Evolutionary conservation across 495 filamentous ascomycete species (phyloP), one percentile per base, ranked within the genome.

Genomic region (Elasticomyces elasticus): DNA sequence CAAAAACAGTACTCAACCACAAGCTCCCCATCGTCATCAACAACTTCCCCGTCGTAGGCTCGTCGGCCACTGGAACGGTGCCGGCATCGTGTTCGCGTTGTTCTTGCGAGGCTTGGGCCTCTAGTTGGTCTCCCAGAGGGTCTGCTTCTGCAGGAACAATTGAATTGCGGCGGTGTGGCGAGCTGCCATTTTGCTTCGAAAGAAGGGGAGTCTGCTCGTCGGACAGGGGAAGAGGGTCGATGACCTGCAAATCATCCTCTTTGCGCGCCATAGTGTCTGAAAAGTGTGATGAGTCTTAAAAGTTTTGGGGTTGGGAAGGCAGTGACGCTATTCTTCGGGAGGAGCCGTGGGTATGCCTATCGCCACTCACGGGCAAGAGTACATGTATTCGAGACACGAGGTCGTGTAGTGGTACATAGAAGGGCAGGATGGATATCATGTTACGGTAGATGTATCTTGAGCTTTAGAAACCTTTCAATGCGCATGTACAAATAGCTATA

Each of bases 1-100:
- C 84, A 1, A 94, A 76, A 63, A 94, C 94, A 4, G 89, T 86
- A 24, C 89, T 87, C 2, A 90, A 61, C 79, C 85, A 89, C 30
- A 84, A 71, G 5, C 73, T 73, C 12, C 67, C 67, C 28, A 86
- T 72, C 43, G 77, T 80, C 13, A 80, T 56, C 56, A 69, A 61
- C 4, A 80, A 67, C 53, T 72, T 63, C 23, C 67, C 59, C 11
- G 73, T 70, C 13, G 71, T 70, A n/a, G 75, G 58, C 47, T 79
- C 71, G 12, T 74, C 64, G 11, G 62, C 58, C 5, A 80, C 46
- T 1, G 66, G 63, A 12, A 44, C 51, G 25, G 43, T 20, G 12
- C 51, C 46, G 24, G 42, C 60, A 19, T 58, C 55, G 9, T 60
- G 40, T 26, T 61, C 52, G 2, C 47, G 49, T 20, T n/a, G 55